Percentiles rank a stretch among this genome's conserved stretches.
phyloP scores from a whole-genome alignment of 352 stramenopile species.

The Hyaloperonospora brassicae region DNA sequence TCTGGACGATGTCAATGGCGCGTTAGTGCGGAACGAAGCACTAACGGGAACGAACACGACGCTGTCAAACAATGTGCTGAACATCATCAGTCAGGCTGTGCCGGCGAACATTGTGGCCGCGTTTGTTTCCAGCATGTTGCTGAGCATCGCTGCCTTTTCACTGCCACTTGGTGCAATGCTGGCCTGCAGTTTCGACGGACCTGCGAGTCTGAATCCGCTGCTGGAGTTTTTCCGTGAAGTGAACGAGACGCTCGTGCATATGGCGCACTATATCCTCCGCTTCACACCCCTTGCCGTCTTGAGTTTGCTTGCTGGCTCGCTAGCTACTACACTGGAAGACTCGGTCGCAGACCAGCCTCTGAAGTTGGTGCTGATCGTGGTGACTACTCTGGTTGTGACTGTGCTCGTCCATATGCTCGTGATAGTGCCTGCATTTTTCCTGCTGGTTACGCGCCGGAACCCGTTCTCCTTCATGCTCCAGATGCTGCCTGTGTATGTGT shows the following conservation, averaged over 20 bases:
- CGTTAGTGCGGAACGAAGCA: slow-evolving; percentile 39
- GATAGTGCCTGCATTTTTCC: slow-evolving; percentile 49
- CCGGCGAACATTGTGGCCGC: slow-evolving; percentile 66
- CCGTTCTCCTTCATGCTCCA: slow-evolving; percentile 68
- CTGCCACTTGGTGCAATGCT: slow-evolving; percentile 55
- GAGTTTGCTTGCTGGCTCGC: slow-evolving; percentile 56
- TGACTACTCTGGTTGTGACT: slow-evolving; percentile 31
- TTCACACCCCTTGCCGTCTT: slow-evolving; percentile 71
- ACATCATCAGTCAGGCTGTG: slow-evolving; percentile 51
- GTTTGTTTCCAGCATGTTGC: slow-evolving; percentile 55
- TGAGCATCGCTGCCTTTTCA: slow-evolving; percentile 67
- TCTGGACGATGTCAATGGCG: slow-evolving; percentile 49
- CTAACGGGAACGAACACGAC: slow-evolving; percentile 33
- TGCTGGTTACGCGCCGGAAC: slow-evolving; percentile 51
- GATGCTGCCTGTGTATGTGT: slow-evolving; percentile 62
- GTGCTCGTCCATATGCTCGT: slow-evolving; percentile 59
- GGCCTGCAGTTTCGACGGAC: slow-evolving; percentile 61
- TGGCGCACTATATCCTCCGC: slow-evolving; percentile 61
- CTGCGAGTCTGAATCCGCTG: slow-evolving; percentile 61
- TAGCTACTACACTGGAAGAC: slow-evolving; percentile 37
- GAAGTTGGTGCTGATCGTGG: slow-evolving; percentile 37
- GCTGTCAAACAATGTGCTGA: slow-evolving; percentile 57
- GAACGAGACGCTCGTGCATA: slow-evolving; percentile 71
- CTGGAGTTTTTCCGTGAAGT: slow-evolving; percentile 73
- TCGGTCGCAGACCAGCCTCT: slow-evolving; percentile 38